Percentiles rank a stretch among this genome's conserved stretches.
Evolutionary conservation across 345 rosid genomes (phyloP).

Genomic region (Camelina neglecta): DNA sequence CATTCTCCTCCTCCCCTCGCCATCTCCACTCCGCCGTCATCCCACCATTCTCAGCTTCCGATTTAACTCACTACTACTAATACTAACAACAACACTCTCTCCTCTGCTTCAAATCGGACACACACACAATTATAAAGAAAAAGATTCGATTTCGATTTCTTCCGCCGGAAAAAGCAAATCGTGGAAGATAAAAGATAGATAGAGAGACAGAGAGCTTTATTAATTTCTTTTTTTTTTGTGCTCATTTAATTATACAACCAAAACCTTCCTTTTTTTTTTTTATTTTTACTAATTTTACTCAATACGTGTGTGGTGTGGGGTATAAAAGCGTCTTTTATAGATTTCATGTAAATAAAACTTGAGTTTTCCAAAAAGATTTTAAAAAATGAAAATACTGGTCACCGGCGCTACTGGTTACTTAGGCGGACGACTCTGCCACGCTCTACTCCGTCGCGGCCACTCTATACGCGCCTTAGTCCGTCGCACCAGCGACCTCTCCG

Average conservation of each 20-base stretch:
- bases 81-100: not conserved
- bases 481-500: conserved; percentile 76
- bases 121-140: conserved; percentile 16
- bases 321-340: not conserved
- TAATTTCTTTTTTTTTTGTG: no score
- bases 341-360: no score
- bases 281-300: no score
- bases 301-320: no score
- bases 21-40: conserved; percentile 60
- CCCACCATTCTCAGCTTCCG: conserved; percentile 46
- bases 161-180: not conserved
- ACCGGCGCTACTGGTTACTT: conserved; percentile 89
- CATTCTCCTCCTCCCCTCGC: conserved; percentile 71
- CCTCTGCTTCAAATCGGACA: conserved; percentile 26
- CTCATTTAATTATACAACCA: no score
- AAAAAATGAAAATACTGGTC: conserved; percentile 58
- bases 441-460: conserved; percentile 64
- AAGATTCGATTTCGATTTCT: conserved; percentile 16
- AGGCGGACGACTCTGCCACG: conserved; percentile 80
- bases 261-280: no score
- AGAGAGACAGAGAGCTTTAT: no score
- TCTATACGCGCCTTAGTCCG: conserved; percentile 83
- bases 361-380: not conserved
- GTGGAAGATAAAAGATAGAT: not conserved
- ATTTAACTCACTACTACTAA: not conserved